Conservation (phyloP, 495 filamentous ascomycete genomes). For the Monascus purpureus region DNA sequence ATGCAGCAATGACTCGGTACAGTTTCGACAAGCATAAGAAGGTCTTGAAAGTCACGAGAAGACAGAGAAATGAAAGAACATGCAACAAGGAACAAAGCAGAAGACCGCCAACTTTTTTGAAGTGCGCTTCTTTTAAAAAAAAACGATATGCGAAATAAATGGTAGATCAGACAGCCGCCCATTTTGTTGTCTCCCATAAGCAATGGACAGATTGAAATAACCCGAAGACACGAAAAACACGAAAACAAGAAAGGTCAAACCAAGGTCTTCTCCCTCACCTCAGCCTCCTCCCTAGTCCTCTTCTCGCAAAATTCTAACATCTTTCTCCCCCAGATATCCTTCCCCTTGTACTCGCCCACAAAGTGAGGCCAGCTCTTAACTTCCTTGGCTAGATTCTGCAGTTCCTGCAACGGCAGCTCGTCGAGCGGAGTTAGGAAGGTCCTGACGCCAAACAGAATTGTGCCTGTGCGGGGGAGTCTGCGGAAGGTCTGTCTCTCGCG, state of each 20-base stretch:
- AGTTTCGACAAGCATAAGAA: too few relatives aligned
- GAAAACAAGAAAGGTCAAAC: slow-evolving; percentile 6
- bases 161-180: slow-evolving; percentile 21
- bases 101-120: neutral
- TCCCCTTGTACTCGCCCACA: slow-evolving; percentile 39
- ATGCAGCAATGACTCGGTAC: too few relatives aligned
- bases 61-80: slow-evolving; percentile 2
- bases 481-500: slow-evolving; percentile 43
- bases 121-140: too few relatives aligned
- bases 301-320: slow-evolving; percentile 27
- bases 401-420: slow-evolving; percentile 30
- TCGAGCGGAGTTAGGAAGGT: slow-evolving; percentile 34
- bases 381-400: slow-evolving; percentile 31
- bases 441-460: slow-evolving; percentile 41
- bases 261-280: slow-evolving; percentile 10
- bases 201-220: slow-evolving; percentile 4
- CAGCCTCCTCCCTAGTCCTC: neutral
- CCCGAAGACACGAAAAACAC: too few relatives aligned
- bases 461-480: slow-evolving; percentile 28
- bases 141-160: neutral
- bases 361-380: slow-evolving; percentile 39
- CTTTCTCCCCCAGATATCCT: slow-evolving; percentile 31
- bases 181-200: slow-evolving; percentile 15
- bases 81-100: slow-evolving; percentile 1
- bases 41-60: too few relatives aligned